Base-by-base conservation (phyloP, 2,329 filamentous ascomycete species). In the Aureobasidium sp. region DNA sequence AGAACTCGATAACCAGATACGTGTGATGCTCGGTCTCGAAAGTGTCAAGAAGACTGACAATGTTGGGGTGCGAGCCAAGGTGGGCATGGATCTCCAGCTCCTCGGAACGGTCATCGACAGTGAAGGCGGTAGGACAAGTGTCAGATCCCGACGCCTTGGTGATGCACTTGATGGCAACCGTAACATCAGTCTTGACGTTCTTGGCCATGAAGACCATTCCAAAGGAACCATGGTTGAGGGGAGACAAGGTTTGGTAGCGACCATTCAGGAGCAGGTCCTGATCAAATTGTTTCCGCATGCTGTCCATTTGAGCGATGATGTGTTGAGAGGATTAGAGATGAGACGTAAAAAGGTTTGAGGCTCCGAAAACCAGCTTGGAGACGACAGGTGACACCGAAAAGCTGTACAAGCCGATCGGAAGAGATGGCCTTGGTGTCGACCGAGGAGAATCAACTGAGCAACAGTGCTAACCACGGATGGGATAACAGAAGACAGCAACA, bases 191-290 rank as follows among this genome's bases (percentile, higher is more conserved):
- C 66, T 81, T 74, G 67, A 86, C 80, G 74, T 99, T 91, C 73
- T 83, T 88, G 64, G 93, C 94, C 77, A 91, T 87, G 77, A 97
- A 97, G 70, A 99, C 94, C 90, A 97, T 95, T 73, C 94, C 94
- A 72, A 97, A 99, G 61, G 94, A 97, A 69, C 94, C 94, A 82
- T 97, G 91, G 74, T 99, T 99, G 78, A 99, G 88, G 62, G 94
- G 92, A 68, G 92, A 90, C 71, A 97, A 82, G 62, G 92, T 96
- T 77, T 89, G 82, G 76, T 94, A 99, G 68, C 94, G 92, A 75
- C 90, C 91, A 73, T 90, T 86, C 72, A 96, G 86, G 72, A 96
- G 78, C 76, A 89, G 84, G 75, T 89, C 90, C 76, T 85, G 81
- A 72, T 85, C 80, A 78, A 96, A 94, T 72, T 86, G 83, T 77